A percentile compares a stretch with the other conserved stretches of the same genome.
These are phyloP conservation scores for Sinapis alba DNA, from an alignment of 441 rosid genomes.

Conservation along the genomic window DNA sequence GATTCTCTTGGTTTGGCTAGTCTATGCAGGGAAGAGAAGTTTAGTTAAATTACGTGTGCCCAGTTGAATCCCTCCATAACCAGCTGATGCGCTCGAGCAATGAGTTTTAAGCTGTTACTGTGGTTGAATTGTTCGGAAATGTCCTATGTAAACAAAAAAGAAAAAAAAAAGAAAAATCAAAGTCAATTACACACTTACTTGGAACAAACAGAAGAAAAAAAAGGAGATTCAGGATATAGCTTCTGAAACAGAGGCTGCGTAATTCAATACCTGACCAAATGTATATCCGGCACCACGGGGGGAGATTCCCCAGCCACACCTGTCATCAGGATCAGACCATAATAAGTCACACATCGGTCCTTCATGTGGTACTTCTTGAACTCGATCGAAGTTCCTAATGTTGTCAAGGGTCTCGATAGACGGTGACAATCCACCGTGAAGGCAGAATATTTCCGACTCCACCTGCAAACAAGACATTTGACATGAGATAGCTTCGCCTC, in stretches of 20 bases:
- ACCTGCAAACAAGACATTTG: slow-evolving; percentile 44
- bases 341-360: slow-evolving; percentile 81
- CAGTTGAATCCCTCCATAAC: slow-evolving; percentile 87
- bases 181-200: neutral
- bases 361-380: slow-evolving; percentile 81
- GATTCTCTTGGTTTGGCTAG: slow-evolving; percentile 11
- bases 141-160: slow-evolving; percentile 48
- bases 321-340: slow-evolving; percentile 81
- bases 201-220: neutral
- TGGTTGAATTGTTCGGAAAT: slow-evolving; percentile 81
- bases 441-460: slow-evolving; percentile 79
- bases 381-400: slow-evolving; percentile 71
- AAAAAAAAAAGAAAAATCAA: neutral
- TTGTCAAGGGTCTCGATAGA: slow-evolving; percentile 81
- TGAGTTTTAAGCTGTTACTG: slow-evolving; percentile 61
- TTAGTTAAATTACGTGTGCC: slow-evolving; percentile 59
- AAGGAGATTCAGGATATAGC: slow-evolving; percentile 1
- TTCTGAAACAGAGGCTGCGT: slow-evolving; percentile 9
- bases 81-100: slow-evolving; percentile 84
- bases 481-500: slow-evolving; percentile 5
- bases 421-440: slow-evolving; percentile 83
- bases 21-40: slow-evolving; percentile 21
- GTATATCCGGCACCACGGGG: slow-evolving; percentile 84
- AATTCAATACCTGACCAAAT: slow-evolving; percentile 61
- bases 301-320: slow-evolving; percentile 80